Conservation (phyloP, 192 early-diverging fungal species). For the Backusella tarrabulga region DNA sequence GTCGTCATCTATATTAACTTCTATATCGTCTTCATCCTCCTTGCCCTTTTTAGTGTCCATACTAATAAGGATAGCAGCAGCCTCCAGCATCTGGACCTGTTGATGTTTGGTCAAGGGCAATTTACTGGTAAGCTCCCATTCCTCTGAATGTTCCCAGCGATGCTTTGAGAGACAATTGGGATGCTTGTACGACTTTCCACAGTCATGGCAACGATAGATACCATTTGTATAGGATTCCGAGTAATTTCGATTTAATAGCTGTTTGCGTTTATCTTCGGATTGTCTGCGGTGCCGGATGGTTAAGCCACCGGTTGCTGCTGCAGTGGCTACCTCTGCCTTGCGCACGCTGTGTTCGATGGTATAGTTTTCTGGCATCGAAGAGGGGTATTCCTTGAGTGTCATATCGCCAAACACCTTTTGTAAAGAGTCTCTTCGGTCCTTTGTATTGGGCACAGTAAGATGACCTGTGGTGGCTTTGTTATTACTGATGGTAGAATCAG, state of each 20-base stretch:
- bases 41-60: conserved; percentile 30
- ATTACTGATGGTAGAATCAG: background rate
- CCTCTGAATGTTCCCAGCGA: conserved; percentile 65
- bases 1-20: background rate
- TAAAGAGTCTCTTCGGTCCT: conserved; percentile 22
- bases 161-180: conserved; percentile 65
- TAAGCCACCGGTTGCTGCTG: conserved; percentile 10
- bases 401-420: conserved; percentile 15
- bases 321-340: background rate
- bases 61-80: conserved; percentile 58
- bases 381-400: conserved; percentile 9
- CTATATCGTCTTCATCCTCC: background rate
- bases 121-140: conserved; percentile 61
- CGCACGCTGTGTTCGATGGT: conserved; percentile 23
- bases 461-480: background rate
- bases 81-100: conserved; percentile 66
- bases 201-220: conserved; percentile 45
- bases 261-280: conserved; percentile 7
- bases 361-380: conserved; percentile 29
- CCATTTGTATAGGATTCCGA: conserved; percentile 7
- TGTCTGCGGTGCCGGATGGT: conserved; percentile 1
- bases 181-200: conserved; percentile 67
- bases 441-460: background rate
- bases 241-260: background rate
- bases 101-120: conserved; percentile 63